phyloP scores from a whole-genome alignment of 345 rosid species.

The Populus alba region DNA sequence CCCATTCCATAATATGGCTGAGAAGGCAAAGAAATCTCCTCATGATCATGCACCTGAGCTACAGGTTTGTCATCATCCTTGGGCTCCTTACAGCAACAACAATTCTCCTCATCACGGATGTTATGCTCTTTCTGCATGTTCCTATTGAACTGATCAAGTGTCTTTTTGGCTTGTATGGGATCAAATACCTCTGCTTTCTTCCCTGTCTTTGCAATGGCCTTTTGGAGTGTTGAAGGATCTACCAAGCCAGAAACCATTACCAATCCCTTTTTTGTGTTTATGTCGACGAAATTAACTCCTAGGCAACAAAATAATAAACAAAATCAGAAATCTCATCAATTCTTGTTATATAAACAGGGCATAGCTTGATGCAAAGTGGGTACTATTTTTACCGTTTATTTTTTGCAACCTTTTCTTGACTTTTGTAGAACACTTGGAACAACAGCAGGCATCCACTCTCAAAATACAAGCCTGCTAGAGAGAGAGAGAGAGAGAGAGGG shows the following conservation, averaged over 20 bases:
- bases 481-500: not conserved
- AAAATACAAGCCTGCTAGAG: constrained; percentile 13
- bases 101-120: not conserved
- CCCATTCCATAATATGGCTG: not conserved
- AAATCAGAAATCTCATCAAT: not conserved
- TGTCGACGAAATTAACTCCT: constrained; percentile 23
- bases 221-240: constrained; percentile 11
- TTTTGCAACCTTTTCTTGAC: constrained; percentile 21
- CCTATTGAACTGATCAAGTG: not conserved
- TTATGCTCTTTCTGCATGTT: not conserved
- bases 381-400: constrained; percentile 17
- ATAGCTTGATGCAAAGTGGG: not conserved
- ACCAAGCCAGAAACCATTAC: constrained; percentile 15
- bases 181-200: constrained; percentile 15
- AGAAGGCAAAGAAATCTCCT: not conserved
- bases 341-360: not conserved
- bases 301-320: not conserved
- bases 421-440: constrained; percentile 14
- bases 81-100: not conserved
- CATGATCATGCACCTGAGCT: not conserved
- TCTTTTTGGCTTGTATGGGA: not conserved
- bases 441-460: constrained; percentile 7
- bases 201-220: constrained; percentile 7
- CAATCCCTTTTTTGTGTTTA: constrained; percentile 13
- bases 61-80: not conserved